These are phyloP conservation scores for Musa beccarii DNA, from an alignment of 176 grass and related monocot species.

Conservation along the genomic window DNA sequence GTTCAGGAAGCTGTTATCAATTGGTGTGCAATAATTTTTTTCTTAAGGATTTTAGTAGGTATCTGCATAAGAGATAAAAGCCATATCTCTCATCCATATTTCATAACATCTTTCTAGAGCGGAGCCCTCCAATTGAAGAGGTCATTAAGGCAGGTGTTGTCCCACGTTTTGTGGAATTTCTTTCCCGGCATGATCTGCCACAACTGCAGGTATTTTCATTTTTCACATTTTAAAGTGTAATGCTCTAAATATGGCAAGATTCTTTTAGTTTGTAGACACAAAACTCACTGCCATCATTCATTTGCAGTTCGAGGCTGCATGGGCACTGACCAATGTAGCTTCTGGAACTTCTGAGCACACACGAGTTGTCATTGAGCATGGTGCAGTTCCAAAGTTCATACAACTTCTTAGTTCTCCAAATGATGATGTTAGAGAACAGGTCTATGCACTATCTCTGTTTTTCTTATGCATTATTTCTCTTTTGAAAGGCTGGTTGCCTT, in stretches of 20 bases:
- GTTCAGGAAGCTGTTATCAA: slow-evolving; percentile 71
- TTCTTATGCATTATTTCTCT: background rate
- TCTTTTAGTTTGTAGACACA: background rate
- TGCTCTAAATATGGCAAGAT: background rate
- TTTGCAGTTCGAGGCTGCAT: slow-evolving; percentile 70
- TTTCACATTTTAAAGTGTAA: background rate
- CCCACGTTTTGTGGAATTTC: slow-evolving; percentile 62
- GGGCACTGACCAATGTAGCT: slow-evolving; percentile 81
- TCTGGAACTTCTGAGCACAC: slow-evolving; percentile 60
- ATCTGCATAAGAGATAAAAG: slow-evolving; percentile 1
- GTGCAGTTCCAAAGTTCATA: slow-evolving; percentile 54
- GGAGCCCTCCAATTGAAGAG: slow-evolving; percentile 46
- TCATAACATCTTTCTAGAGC: slow-evolving; percentile 23
- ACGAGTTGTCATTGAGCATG: slow-evolving; percentile 48
- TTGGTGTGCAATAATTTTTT: slow-evolving; percentile 33
- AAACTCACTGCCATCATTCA: slow-evolving; percentile 3
- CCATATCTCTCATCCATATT: background rate
- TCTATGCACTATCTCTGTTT: slow-evolving; percentile 17
- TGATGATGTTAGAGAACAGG: slow-evolving; percentile 62
- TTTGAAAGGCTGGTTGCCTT: slow-evolving; percentile 13
- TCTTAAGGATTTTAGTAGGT: background rate
- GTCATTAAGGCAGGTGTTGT: slow-evolving; percentile 56
- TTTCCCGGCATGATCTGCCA: slow-evolving; percentile 52
- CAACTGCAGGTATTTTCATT: slow-evolving; percentile 53
- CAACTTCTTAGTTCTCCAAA: slow-evolving; percentile 52